phyloP scores from a whole-genome alignment of 208 protist genomes.

The Histomonas meleagridis region DNA sequence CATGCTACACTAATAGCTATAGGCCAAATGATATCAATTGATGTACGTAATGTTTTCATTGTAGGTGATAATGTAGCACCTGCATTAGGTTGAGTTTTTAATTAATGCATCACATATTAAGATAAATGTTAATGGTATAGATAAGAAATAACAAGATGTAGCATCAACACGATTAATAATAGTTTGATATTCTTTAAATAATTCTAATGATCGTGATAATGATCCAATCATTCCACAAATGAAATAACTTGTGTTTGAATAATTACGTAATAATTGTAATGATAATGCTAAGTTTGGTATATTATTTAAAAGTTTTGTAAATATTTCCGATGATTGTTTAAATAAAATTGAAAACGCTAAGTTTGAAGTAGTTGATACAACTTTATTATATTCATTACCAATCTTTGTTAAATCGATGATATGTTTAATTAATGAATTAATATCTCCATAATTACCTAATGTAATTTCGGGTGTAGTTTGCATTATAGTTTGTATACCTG shows the following conservation, averaged over 20 bases:
- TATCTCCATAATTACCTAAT: background rate
- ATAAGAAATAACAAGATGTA: background rate
- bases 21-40: background rate
- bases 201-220: background rate
- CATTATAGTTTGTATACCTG: background rate
- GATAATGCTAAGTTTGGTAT: background rate
- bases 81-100: background rate
- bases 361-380: background rate
- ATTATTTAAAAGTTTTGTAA: background rate
- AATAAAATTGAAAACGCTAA: background rate
- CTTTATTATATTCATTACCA: background rate
- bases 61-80: background rate
- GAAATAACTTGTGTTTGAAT: background rate
- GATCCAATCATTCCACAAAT: background rate
- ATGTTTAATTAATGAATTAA: background rate
- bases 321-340: background rate
- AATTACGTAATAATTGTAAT: background rate
- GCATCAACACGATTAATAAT: background rate
- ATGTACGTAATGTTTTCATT: background rate
- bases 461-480: background rate
- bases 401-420: background rate
- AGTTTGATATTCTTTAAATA: background rate
- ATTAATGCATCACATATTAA: background rate
- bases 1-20: background rate
- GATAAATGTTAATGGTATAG: background rate